Base-by-base conservation (phyloP, 306 rosid species). In the Trichosanthes truncata region DNA sequence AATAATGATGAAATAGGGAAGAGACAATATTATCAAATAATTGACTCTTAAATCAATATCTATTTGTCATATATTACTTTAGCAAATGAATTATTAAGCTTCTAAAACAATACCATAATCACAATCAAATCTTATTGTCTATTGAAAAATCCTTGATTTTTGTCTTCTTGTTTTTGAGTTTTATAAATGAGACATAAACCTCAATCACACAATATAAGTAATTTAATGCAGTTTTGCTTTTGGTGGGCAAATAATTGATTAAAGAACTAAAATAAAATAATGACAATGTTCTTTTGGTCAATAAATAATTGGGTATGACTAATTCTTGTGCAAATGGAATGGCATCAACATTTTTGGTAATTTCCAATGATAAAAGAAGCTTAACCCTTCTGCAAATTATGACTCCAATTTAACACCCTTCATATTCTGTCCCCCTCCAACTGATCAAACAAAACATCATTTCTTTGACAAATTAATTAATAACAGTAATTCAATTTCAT, bases 401-500 rank as follows among this genome's bases (percentile, higher is more conserved):
- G 61, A 46, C 25, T 15, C 25, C 21, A 72, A 14, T 74, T 72
- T 74, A 14, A 2, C 40, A 45, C 56, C 56, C 77, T 48, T 29
- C 78, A 74, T 18, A 15, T 46, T 41, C 33, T 74, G 61, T 74
- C 59, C 21, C 78, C 61, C 40, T 73, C 77, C 78, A 49, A 9
- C 43, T 74, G 17, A 29, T 74, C 78, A 48, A 48, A 48, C 25
- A 73, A 48, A 73, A 26, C 35, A 72, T 26, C 23, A 72, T 25
- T 71, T 71, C 51, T 41, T 72, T 72, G 12, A 69, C 76, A 69
- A 69, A 69, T 69, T 11, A 21, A 40, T 43, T 1, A n/a, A 29
- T 18, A 11, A 69, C 49, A 41, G 11, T 69, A 66, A 66, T 36
- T 9, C 20, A 66, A 36, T 7, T 68, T 41, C 23, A 62, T 29